These are phyloP conservation scores for Hansenula sp. DNA, from an alignment of 1,139 yeast species.

Conservation along the genomic window DNA sequence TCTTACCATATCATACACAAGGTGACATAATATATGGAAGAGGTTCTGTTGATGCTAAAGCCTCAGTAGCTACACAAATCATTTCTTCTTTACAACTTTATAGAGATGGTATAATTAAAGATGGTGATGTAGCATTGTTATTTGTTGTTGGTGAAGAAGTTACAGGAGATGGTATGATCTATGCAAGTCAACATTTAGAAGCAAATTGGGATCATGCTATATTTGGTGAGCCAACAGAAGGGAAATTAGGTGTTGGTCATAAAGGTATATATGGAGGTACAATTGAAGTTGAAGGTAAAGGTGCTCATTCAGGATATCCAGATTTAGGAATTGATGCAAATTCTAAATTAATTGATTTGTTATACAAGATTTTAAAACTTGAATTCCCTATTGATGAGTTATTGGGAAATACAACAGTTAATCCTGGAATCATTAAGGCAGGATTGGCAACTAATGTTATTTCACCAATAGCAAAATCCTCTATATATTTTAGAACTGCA, in stretches of 20 bases:
- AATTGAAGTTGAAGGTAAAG: constrained; percentile 45
- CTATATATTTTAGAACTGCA: constrained; percentile 48
- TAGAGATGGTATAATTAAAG: constrained; percentile 25
- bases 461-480: constrained; percentile 51
- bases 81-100: constrained; percentile 44
- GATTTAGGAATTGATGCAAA: constrained; percentile 60
- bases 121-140: constrained; percentile 40
- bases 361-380: constrained; percentile 30
- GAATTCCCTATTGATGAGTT: constrained; percentile 43
- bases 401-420: constrained; percentile 56
- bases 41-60: constrained; percentile 64
- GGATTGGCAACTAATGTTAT: constrained; percentile 61
- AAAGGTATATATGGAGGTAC: constrained; percentile 45
- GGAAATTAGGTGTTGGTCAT: constrained; percentile 63
- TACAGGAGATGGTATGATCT: constrained; percentile 54
- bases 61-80: constrained; percentile 57
- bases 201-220: constrained; percentile 56
- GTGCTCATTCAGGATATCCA: constrained; percentile 67
- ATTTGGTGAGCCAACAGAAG: constrained; percentile 71
- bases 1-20: constrained; percentile 36
- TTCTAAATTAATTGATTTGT: constrained; percentile 46
- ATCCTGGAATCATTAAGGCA: constrained; percentile 49
- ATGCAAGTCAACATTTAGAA: constrained; percentile 34
- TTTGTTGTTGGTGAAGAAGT: constrained; percentile 67
- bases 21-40: constrained; percentile 54